These are phyloP conservation scores for Phytophthora boehmeriae DNA, from an alignment of 352 stramenopile genomes.

Conservation along the genomic window DNA sequence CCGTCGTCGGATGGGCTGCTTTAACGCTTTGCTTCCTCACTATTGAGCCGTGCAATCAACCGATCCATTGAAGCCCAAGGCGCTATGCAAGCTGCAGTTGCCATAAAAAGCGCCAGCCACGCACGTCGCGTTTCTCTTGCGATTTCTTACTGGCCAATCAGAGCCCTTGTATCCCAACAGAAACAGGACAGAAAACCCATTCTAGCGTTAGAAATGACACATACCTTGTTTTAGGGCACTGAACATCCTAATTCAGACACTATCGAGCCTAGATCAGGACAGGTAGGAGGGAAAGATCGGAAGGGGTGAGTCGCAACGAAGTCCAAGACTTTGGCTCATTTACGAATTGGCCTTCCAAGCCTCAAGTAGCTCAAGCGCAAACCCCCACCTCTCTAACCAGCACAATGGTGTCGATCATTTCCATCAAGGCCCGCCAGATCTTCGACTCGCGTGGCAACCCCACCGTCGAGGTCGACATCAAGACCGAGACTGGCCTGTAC, in stretches of 20 bases:
- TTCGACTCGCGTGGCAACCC: conserved; percentile 99
- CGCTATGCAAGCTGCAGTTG: neutral
- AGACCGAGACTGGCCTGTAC: conserved; percentile 93
- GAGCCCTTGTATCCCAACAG: neutral
- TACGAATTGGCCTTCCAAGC: conserved; percentile 27
- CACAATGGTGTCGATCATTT: conserved; percentile 77
- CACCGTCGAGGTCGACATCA: conserved; percentile 98
- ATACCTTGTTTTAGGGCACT: neutral
- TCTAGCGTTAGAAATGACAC: neutral
- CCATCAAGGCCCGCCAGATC: conserved; percentile 96
- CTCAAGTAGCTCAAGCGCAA: conserved; percentile 28
- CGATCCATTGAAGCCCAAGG: neutral
- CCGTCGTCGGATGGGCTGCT: neutral
- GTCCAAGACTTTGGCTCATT: conserved; percentile 13
- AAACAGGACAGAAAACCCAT: neutral
- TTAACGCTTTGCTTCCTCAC: conserved; percentile 5
- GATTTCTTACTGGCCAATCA: neutral
- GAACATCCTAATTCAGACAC: neutral
- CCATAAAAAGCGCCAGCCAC: neutral
- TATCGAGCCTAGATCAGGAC: neutral
- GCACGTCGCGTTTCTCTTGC: conserved; percentile 2
- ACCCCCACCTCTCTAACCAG: neutral
- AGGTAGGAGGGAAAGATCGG: neutral
- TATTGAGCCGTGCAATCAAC: conserved; percentile 4
- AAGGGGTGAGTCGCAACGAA: neutral